Evolutionary conservation across 371 early-diverging fungal genomes (phyloP).

Genomic region (Rhizomucor pusillus): DNA sequence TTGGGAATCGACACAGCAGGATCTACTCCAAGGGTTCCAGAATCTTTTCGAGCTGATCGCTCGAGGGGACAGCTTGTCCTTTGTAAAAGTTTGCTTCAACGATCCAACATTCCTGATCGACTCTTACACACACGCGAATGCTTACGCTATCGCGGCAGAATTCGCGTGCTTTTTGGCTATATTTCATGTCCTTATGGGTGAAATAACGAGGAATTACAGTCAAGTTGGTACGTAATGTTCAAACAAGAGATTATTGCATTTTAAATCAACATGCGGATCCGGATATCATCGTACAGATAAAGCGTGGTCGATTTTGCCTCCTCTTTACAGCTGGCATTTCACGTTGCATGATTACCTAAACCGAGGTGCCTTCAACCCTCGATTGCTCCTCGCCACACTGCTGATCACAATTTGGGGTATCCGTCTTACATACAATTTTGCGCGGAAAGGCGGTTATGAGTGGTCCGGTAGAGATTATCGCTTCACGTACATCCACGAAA

Average conservation of each 20-base stretch:
- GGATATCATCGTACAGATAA: constrained; percentile 40
- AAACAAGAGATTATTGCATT: background rate
- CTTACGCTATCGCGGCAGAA: constrained; percentile 20
- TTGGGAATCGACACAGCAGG: no score
- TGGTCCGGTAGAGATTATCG: constrained; percentile 73
- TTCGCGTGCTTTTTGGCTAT: constrained; percentile 10
- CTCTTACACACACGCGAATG: constrained; percentile 24
- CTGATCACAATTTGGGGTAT: constrained; percentile 74
- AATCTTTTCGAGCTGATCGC: no score
- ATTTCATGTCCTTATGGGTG: constrained; percentile 29
- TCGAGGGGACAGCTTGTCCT: no score
- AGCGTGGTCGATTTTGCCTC: constrained; percentile 74
- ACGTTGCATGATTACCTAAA: constrained; percentile 42
- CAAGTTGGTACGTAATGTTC: constrained; percentile 48
- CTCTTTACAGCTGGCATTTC: constrained; percentile 58
- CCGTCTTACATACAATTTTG: constrained; percentile 81
- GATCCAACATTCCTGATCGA: constrained; percentile 13
- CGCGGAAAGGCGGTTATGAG: constrained; percentile 77
- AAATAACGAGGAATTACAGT: constrained; percentile 41
- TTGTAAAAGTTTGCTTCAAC: constrained; percentile 1
- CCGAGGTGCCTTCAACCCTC: constrained; percentile 30
- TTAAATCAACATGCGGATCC: constrained; percentile 1
- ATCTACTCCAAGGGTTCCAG: no score
- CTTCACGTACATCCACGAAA: constrained; percentile 56
- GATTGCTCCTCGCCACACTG: constrained; percentile 46